Evolutionary conservation across 495 filamentous ascomycete genomes (phyloP).

Genomic region (Penicillium ucsense): DNA sequence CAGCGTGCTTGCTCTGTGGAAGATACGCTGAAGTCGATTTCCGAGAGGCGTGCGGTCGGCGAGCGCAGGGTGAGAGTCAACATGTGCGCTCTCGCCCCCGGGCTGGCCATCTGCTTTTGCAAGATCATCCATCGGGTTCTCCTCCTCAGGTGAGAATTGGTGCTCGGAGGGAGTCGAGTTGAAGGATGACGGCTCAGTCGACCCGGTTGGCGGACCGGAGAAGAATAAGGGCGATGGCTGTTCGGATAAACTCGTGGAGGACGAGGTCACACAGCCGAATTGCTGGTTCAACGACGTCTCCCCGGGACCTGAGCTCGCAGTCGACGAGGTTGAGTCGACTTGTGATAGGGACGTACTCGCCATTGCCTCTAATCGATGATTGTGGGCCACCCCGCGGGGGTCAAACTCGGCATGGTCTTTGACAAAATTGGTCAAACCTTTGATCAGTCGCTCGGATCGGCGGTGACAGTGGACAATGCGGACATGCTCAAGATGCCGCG

Average conservation of each 20-base stretch:
- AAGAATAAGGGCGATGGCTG: constrained; percentile 1
- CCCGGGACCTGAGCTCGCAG: not conserved
- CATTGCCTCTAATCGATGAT: constrained; percentile 3
- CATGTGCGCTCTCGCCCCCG: not conserved
- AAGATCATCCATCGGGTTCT: constrained; percentile 5
- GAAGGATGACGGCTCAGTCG: constrained; percentile 10
- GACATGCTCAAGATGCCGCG: constrained; percentile 23
- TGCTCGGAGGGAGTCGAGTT: constrained; percentile 5
- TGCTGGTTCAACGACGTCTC: not conserved
- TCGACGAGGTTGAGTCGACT: not conserved
- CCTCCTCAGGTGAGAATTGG: constrained; percentile 5
- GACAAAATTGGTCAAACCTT: constrained; percentile 23
- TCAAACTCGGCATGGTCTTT: constrained; percentile 22
- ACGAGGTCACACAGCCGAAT: not conserved
- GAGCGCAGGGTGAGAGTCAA: constrained; percentile 1
- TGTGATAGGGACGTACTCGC: not conserved
- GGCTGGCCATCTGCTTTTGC: not conserved
- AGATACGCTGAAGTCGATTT: constrained; percentile 18
- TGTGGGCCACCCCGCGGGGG: constrained; percentile 10
- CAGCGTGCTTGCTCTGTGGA: constrained; percentile 26
- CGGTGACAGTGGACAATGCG: constrained; percentile 18
- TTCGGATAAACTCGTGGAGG: constrained; percentile 3
- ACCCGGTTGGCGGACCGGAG: not conserved
- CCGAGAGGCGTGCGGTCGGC: constrained; percentile 4
- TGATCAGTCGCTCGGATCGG: constrained; percentile 21